A percentile compares a stretch with the other conserved stretches of the same genome.
Evolutionary conservation across 2,329 filamentous ascomycete genomes (phyloP).

Genomic region (Calonectria pseudoturangicola): DNA sequence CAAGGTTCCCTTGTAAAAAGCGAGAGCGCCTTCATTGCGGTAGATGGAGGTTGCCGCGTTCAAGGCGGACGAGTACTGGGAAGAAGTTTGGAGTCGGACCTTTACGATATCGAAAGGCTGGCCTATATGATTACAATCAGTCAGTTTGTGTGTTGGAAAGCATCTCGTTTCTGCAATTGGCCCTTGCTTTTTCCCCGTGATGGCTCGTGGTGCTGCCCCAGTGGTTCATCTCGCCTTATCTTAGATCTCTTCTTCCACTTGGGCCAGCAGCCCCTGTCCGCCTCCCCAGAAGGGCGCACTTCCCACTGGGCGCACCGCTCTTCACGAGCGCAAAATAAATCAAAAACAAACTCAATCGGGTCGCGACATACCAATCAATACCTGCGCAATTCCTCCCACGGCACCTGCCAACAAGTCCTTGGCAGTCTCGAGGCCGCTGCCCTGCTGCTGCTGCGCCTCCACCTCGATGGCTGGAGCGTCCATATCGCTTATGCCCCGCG

Average conservation of each 20-base stretch:
- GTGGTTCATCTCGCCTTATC: slow-evolving; percentile 35
- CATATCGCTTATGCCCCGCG: slow-evolving; percentile 46
- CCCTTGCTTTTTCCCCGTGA: neutral
- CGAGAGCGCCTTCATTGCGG: slow-evolving; percentile 88
- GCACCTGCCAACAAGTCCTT: slow-evolving; percentile 96
- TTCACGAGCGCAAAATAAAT: neutral
- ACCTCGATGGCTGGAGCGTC: slow-evolving; percentile 60
- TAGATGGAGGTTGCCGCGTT: slow-evolving; percentile 90
- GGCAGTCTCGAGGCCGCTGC: slow-evolving; percentile 74
- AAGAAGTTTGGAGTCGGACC: slow-evolving; percentile 94
- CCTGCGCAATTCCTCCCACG: slow-evolving; percentile 93
- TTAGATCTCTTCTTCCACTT: slow-evolving; percentile 37
- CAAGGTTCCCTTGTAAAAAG: slow-evolving; percentile 99
- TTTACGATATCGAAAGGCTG: slow-evolving; percentile 95
- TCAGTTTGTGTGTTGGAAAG: neutral
- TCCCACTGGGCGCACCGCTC: slow-evolving; percentile 2
- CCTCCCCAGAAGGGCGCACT: neutral
- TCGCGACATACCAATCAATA: slow-evolving; percentile 83
- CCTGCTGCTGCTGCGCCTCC: slow-evolving; percentile 57
- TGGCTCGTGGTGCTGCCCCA: slow-evolving; percentile 19
- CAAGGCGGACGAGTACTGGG: slow-evolving; percentile 86
- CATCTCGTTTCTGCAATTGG: neutral
- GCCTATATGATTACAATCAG: slow-evolving; percentile 64
- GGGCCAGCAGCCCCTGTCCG: slow-evolving; percentile 20
- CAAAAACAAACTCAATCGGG: neutral